Evolutionary conservation across 1,284 basidiomycete genomes (phyloP).

Genomic region (Trametes sp.): DNA sequence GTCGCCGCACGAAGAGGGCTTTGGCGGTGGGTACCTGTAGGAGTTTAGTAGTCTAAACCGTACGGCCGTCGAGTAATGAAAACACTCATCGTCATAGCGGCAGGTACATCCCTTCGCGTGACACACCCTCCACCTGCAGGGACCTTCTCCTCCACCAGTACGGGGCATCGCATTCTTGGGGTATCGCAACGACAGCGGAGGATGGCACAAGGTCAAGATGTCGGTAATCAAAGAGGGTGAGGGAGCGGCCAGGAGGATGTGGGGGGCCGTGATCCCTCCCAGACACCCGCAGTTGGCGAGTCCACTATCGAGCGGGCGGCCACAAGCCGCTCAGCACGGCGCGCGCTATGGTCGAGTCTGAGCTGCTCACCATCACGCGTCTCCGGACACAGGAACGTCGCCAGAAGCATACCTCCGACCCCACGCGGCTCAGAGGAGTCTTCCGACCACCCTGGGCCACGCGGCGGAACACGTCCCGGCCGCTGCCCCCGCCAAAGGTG

Average conservation of each 20-base stretch:
- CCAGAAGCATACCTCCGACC: not conserved
- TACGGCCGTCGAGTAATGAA: not conserved
- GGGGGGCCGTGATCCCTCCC: not conserved
- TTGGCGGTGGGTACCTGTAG: not conserved
- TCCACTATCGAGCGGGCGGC: too few relatives aligned
- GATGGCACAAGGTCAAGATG: too few relatives aligned
- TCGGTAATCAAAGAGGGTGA: conserved; percentile 7
- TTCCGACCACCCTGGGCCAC: not conserved
- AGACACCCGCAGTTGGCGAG: not conserved
- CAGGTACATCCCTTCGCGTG: not conserved
- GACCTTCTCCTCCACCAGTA: too few relatives aligned
- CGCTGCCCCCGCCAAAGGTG: too few relatives aligned
- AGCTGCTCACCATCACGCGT: not conserved
- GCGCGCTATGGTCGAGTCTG: not conserved
- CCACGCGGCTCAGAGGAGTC: not conserved
- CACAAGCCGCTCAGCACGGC: not conserved
- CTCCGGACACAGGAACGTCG: too few relatives aligned
- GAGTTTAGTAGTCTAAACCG: not conserved
- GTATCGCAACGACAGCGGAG: too few relatives aligned
- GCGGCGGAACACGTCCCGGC: not conserved
- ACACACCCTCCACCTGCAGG: too few relatives aligned
- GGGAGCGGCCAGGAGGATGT: not conserved
- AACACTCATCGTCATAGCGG: conserved; percentile 2
- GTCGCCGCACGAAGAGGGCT: too few relatives aligned
- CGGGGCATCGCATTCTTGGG: too few relatives aligned